Base-by-base conservation (phyloP, 2,329 filamentous ascomycete genomes). In the Cercospora zeina region DNA sequence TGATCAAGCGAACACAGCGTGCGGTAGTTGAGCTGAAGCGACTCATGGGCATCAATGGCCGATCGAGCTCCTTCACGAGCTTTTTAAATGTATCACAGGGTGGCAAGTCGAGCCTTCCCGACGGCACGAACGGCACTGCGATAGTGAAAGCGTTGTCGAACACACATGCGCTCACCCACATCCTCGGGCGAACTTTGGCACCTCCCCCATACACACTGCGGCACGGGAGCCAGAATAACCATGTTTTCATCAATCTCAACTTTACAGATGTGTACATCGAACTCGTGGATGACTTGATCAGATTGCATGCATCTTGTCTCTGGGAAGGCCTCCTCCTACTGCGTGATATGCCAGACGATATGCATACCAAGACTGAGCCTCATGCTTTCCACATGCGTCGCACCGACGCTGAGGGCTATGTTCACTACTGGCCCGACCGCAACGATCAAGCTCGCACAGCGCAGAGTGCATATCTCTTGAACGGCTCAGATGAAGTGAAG, bases 321-420 rank as follows among this genome's bases (percentile, higher is more conserved):
- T 88, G 88, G 75, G 93, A 99, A 75, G 90, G 96, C 67, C 89
- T 93, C 36, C 80, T 88, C 0, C 80, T 97, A 49, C 84, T 89
- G 67, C 87, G 85, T 55, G 82, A 85, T 57, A 88, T 96, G 54
- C 91, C 93, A 1, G 82, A 87, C 37, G 81, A 86, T 62, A 90
- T 88, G 87, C 78, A 78, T 64, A 76, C 77, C 53, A 74, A 76
- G 42, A 80, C 79, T 11, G 75, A 78, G 27, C 76, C 80, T 37
- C 74, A 74, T 53, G 63, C 67, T 7, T 71, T 69, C 63, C 63
- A 67, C 31, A 68, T 69, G 56, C 67, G 72, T 10, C 69, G 70
- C 19, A 62, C 72, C 10, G 69, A 72, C 55, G 62, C 62, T n/a
- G 66, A 71, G 36, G 71, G 72, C n/a, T 55, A 65, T 13, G 67